Evolutionary conservation across 1,284 basidiomycete species (phyloP), one percentile per base, ranked within the genome.

Genomic region (Tylopilus orsonianus): DNA sequence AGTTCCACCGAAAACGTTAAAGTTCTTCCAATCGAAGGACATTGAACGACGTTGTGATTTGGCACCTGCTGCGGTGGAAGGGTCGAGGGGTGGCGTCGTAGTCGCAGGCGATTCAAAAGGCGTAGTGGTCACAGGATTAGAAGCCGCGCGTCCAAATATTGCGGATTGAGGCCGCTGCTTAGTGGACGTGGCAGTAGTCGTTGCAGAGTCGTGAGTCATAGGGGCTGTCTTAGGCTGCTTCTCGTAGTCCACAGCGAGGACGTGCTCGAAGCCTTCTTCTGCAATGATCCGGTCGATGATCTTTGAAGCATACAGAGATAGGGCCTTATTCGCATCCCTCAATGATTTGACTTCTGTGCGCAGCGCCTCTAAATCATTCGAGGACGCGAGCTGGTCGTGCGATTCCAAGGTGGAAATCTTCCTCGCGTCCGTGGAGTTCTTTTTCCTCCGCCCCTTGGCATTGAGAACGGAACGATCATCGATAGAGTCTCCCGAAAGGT

Each of bases 281-380:
- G 91, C 81, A 54, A 96, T 93, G 66, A 97, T 96, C 46, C 93
- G 83, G 72, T 97, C 93, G 59, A 97, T 87, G 60, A 97, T 97
- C 76, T 97, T 97, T 46, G 90, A 93, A 16, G 94, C 93, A 65
- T 97, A 97, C 19, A 97, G 72, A 14, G 90, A 91, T 10, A 97
- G 74, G 0, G 93, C 93, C 67, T 95, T 95, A 77, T 97, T 97
- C 39, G 92, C 91, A 66, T 97, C 95, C 65, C 89, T 90, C 65
- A 97, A 80, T 34, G 82, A 85, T 70, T 94, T 94, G 61, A 96
- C 84, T 69, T 97, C 94, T 18, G 71, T 78, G 37, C 83, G 77
- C 38, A 93, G 73, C 8, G 82, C 79, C 38, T 88, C 84, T 54
- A 89, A 64, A 57, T 90, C 87, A 50, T 69, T 75, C 43, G 67